Evolutionary conservation across 108 stramenopile genomes (phyloP), one percentile per base, ranked within the genome.

Genomic region (Schizochytrium sp.): DNA sequence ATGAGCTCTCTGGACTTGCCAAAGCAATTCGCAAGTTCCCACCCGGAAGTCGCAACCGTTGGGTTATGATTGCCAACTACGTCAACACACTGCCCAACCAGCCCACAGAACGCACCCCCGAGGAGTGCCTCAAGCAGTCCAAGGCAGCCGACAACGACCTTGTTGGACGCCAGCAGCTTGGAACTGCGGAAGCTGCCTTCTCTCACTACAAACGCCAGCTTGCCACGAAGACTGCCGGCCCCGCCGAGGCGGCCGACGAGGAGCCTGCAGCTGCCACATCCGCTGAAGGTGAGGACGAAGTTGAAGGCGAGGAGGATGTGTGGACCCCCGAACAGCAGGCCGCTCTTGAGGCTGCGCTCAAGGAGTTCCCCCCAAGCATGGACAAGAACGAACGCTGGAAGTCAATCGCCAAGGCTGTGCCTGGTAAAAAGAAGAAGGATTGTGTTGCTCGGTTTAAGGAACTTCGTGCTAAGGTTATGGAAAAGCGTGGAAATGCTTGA

Each of bases 361-460:
- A 92, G 42, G 93, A 94, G 56, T 97, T 90, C 90, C 98, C 98
- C 45, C 91, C 96, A 38, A 93, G 92, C 47, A 97, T 99, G 96
- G 98, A 98, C 17, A 99, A 98, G 92, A 97, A 98, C 91, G 99
- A 97, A 90, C 95, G 99, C 45, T 99, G 99, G 99, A 92, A 92
- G 13, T 89, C 72, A 41, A 98, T 99, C 92, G 94, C 98, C 50
- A 94, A 93, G 40, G 94, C 92, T 19, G 97, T 99, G 50, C 61
- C 91, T 13, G 97, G 97, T 7, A 99, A 96, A 89, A 95, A 91
- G 46, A 98, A 97, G 94, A 98, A 98, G 92, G 96, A 98, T 13
- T 99, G 99, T 90, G 96, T 96, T 3, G 92, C 94, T 69, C 94
- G 98, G 72, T 99, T 96, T 95, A 99, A 99, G 91, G 95, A 93